Evolutionary conservation across 495 filamentous ascomycete species (phyloP).

Genomic region (Tuber umbilicatum): DNA sequence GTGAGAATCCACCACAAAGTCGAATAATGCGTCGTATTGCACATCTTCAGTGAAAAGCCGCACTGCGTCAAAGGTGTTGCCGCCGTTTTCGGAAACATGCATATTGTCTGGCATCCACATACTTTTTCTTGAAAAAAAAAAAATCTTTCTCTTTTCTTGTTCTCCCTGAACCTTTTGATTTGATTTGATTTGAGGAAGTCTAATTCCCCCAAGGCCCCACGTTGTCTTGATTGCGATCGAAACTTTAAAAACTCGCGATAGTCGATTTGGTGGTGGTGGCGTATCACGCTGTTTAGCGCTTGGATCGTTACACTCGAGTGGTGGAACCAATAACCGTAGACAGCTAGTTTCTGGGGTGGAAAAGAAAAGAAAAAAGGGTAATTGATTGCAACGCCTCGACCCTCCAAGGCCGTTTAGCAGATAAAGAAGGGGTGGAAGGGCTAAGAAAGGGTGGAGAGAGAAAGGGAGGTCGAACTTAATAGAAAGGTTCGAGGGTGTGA

Average conservation of each 20-base stretch:
- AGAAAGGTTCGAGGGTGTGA: constrained; percentile 1
- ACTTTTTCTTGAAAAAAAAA: not conserved
- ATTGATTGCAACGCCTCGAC: not conserved
- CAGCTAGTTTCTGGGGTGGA: not conserved
- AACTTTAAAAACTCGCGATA: not conserved
- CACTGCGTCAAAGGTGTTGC: constrained; percentile 33
- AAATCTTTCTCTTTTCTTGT: constrained; percentile 7
- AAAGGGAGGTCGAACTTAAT: not conserved
- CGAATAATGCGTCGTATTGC: constrained; percentile 36
- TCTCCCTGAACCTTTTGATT: constrained; percentile 12
- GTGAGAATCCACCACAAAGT: constrained; percentile 31
- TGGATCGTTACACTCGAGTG: not conserved
- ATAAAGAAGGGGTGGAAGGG: constrained; percentile 1
- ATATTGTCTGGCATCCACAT: constrained; percentile 38
- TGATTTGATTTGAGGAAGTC: constrained; percentile 28
- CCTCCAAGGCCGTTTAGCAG: not conserved
- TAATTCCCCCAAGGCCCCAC: constrained; percentile 28
- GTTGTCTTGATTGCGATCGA: constrained; percentile 22
- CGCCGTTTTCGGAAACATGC: constrained; percentile 34
- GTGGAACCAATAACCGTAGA: constrained; percentile 4
- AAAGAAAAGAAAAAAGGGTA: not conserved
- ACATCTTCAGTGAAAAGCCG: constrained; percentile 29
- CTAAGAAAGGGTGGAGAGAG: not conserved
- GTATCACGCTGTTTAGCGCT: not conserved
- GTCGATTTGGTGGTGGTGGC: not conserved